Evolutionary conservation across 2,329 filamentous ascomycete species (phyloP).

Genomic region (Thielaviopsis ethacetica): DNA sequence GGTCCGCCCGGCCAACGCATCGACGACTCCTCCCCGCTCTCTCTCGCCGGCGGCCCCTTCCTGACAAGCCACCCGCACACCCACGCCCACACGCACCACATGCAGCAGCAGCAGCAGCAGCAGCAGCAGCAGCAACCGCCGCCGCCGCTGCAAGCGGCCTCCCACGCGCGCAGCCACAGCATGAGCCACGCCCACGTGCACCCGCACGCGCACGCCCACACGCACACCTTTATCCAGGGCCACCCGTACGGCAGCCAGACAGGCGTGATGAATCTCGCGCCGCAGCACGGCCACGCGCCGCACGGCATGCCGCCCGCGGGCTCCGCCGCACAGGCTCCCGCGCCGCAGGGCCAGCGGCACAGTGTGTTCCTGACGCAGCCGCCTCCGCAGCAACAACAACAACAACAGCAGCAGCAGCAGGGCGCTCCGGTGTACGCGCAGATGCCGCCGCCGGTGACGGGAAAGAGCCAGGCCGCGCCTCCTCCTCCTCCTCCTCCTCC

Average conservation of each 20-base stretch:
- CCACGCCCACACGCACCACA: background rate
- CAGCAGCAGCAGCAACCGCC: background rate
- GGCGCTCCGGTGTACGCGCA: background rate
- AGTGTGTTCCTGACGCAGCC: slow-evolving; percentile 9
- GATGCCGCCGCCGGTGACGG: background rate
- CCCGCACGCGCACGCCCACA: background rate
- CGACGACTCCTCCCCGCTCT: background rate
- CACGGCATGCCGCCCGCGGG: background rate
- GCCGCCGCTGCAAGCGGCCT: too few relatives aligned
- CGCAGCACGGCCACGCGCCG: background rate
- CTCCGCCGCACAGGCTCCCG: slow-evolving; percentile 1
- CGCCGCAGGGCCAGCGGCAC: slow-evolving; percentile 4
- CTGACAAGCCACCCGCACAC: background rate
- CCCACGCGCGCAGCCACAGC: too few relatives aligned
- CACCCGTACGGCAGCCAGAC: background rate
- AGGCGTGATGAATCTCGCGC: background rate
- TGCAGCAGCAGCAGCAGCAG: background rate
- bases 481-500: background rate
- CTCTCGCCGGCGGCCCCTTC: background rate
- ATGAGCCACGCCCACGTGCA: background rate
- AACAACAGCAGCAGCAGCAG: background rate
- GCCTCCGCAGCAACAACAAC: background rate
- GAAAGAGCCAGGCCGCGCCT: background rate
- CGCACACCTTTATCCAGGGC: background rate
- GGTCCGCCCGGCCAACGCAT: background rate